These are phyloP conservation scores for Graphiopsis chlorocephala DNA, from an alignment of 2,329 filamentous ascomycete genomes.

Conservation along the genomic window DNA sequence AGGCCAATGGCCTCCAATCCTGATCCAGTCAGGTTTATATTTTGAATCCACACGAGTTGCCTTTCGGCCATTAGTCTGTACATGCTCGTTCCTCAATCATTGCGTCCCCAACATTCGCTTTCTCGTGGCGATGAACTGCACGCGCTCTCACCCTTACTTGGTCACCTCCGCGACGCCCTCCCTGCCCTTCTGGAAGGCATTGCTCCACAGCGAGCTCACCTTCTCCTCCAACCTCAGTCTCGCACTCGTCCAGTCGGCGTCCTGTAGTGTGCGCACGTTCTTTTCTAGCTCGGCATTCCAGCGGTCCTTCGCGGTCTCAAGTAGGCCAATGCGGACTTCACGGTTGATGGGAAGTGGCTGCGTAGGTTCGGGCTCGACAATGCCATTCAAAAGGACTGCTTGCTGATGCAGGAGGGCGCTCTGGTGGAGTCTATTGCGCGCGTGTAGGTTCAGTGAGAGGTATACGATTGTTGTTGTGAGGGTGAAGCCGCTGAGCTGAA, in stretches of 20 bases:
- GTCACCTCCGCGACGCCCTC: conserved; percentile 17
- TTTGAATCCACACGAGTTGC: neutral
- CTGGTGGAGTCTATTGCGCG: conserved; percentile 47
- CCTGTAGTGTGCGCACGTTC: conserved; percentile 42
- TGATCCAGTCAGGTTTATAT: conserved; percentile 15
- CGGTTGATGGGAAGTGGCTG: conserved; percentile 39
- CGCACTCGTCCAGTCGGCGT: conserved; percentile 44
- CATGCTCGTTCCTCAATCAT: neutral
- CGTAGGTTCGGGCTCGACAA: conserved; percentile 43
- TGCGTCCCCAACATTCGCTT: neutral
- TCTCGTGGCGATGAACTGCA: neutral
- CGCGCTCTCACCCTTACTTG: neutral
- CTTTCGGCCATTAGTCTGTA: conserved; percentile 8
- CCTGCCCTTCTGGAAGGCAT: conserved; percentile 28
- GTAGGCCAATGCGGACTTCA: conserved; percentile 40
- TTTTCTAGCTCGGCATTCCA: conserved; percentile 50
- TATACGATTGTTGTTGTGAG: conserved; percentile 47
- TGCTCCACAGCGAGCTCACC: conserved; percentile 33
- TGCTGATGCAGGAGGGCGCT: conserved; percentile 47
- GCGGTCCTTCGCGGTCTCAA: conserved; percentile 48
- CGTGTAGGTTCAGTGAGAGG: conserved; percentile 42
- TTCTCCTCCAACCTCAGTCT: conserved; percentile 43
- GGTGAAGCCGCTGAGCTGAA: conserved; percentile 50
- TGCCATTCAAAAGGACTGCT: conserved; percentile 41
- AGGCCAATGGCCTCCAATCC: neutral